A percentile compares a stretch with the other conserved stretches of the same genome.
Conservation (phyloP, 78 protist species). For the Dictyostelium purpureum region DNA sequence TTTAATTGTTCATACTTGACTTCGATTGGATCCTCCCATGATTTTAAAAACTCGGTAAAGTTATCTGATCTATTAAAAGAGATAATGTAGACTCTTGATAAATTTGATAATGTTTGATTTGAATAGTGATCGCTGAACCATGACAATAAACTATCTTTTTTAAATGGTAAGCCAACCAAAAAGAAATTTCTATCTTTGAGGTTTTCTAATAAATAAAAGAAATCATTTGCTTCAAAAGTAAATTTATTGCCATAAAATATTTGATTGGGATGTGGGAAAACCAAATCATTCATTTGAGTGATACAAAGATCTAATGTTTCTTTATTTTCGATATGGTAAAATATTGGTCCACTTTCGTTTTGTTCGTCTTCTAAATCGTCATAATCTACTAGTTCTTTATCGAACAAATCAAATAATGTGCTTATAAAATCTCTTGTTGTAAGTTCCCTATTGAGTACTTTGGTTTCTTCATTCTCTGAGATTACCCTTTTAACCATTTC, state of each 20-base stretch:
- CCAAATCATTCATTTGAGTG: constrained; percentile 15
- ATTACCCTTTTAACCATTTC: background rate
- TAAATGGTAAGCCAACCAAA: constrained; percentile 31
- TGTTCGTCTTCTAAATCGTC: background rate
- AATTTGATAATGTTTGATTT: background rate
- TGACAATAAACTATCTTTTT: background rate
- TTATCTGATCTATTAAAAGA: background rate
- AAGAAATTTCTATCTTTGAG: background rate
- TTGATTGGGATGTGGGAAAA: constrained; percentile 47
- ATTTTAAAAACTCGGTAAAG: constrained; percentile 6
- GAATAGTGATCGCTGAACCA: constrained; percentile 39
- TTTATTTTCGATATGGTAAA: background rate
- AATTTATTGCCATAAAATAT: constrained; percentile 21
- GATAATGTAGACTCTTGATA: constrained; percentile 30
- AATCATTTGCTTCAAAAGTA: constrained; percentile 6
- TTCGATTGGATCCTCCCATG: background rate
- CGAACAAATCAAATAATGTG: background rate
- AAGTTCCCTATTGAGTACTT: background rate
- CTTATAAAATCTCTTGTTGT: background rate
- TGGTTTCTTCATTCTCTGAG: background rate
- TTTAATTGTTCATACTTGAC: background rate
- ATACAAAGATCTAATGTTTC: background rate
- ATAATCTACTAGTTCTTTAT: background rate
- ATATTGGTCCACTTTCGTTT: background rate
- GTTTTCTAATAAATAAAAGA: constrained; percentile 9